A percentile compares a stretch with the other conserved stretches of the same genome.
Conservation (phyloP, 2,329 filamentous ascomycete species). For the Colletotrichum spinosum region DNA sequence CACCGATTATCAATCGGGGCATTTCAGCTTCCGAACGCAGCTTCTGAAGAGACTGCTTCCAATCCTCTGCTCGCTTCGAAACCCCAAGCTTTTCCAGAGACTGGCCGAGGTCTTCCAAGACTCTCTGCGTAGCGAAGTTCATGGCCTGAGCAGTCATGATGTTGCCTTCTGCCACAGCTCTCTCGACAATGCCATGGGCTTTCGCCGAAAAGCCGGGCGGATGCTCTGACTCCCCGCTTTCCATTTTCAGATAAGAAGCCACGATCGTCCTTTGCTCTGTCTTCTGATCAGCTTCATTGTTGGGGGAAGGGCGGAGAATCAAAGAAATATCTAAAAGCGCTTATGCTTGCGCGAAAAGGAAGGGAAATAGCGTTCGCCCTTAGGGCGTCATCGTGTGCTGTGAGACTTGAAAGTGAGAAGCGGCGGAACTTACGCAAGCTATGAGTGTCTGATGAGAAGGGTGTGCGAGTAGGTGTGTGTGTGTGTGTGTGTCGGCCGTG, state of each 20-base stretch:
- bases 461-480: background rate
- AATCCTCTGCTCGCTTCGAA: background rate
- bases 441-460: background rate
- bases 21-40: conserved; percentile 46
- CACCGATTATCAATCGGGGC: conserved; percentile 58
- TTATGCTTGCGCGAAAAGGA: no score
- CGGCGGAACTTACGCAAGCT: background rate
- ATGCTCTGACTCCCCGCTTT: no score
- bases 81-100: background rate
- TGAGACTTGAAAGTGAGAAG: background rate
- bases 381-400: no score
- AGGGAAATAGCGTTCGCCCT: no score
- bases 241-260: no score
- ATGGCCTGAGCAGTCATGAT: no score
- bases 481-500: background rate
- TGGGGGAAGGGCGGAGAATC: rapidly evolving
- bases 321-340: no score
- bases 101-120: background rate
- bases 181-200: no score
- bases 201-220: no score
- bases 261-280: no score
- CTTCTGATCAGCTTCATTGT: no score
- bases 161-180: background rate
- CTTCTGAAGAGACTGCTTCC: conserved; percentile 5
- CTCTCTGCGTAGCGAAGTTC: no score